These are phyloP conservation scores for Podospora conica DNA, from an alignment of 495 filamentous ascomycete species.

Conservation along the genomic window DNA sequence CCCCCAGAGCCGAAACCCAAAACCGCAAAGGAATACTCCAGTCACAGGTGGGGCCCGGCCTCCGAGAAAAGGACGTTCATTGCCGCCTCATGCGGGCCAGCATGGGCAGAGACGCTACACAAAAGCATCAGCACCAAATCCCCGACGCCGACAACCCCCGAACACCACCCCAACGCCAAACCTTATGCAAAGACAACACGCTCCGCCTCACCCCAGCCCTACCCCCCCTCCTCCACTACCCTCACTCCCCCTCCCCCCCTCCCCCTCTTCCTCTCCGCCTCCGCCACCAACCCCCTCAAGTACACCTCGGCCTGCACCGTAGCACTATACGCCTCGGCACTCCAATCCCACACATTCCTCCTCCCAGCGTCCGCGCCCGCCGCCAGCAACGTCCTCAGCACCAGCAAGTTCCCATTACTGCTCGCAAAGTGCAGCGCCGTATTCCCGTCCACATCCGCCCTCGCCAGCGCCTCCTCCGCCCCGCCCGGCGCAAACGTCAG, in stretches of 20 bases:
- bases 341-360: conserved; percentile 66
- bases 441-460: conserved; percentile 61
- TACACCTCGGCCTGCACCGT: conserved; percentile 73
- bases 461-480: conserved; percentile 39
- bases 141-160: too few species aligned
- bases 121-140: too few species aligned
- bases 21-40: too few species aligned
- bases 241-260: conserved; percentile 31
- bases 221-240: neutral
- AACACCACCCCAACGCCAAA: too few species aligned
- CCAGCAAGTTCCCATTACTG: conserved; percentile 63
- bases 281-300: conserved; percentile 57
- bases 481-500: conserved; percentile 47
- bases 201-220: too few species aligned
- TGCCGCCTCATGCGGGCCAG: too few species aligned
- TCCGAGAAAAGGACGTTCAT: too few species aligned
- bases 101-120: too few species aligned
- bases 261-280: conserved; percentile 41
- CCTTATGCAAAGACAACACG: too few species aligned
- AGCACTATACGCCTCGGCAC: conserved; percentile 62
- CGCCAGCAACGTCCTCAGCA: conserved; percentile 62
- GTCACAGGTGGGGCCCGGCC: too few species aligned
- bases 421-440: conserved; percentile 69
- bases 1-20: too few species aligned
- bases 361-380: conserved; percentile 58